Percentiles rank a stretch among this genome's conserved stretches.
Conservation (phyloP, 129 eudicot species). For the Centaurea solstitialis region DNA sequence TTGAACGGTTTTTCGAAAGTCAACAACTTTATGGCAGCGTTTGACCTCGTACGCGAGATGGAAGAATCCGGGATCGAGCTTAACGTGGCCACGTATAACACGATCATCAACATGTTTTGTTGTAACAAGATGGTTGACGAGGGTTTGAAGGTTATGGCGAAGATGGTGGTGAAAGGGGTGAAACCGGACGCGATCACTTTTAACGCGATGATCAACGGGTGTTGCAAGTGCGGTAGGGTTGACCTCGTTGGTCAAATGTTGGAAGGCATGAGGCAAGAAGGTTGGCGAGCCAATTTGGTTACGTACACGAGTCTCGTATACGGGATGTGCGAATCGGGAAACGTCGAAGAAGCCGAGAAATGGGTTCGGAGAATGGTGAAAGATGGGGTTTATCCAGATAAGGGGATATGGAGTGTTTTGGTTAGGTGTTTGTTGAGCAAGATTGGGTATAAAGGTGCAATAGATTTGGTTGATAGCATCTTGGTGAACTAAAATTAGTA, state of each 20-base stretch:
- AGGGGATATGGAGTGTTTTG: conserved; percentile 60
- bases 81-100: conserved; percentile 64
- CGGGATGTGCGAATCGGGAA: conserved; percentile 45
- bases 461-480: conserved; percentile 38
- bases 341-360: conserved; percentile 42
- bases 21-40: conserved; percentile 41
- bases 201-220: conserved; percentile 56
- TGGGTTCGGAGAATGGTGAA: conserved; percentile 60
- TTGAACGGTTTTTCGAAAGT: conserved; percentile 62
- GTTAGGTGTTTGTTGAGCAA: conserved; percentile 59
- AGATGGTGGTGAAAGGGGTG: conserved; percentile 68
- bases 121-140: conserved; percentile 44
- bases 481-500: conserved; percentile 21
- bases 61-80: conserved; percentile 47
- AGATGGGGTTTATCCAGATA: conserved; percentile 60
- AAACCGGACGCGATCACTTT: conserved; percentile 70
- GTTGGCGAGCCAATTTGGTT: conserved; percentile 45
- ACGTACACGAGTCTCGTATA: conserved; percentile 58
- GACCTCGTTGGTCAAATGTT: conserved; percentile 46
- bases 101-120: conserved; percentile 51
- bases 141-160: conserved; percentile 56
- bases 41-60: conserved; percentile 52
- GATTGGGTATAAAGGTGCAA: conserved; percentile 37
- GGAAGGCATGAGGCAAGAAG: conserved; percentile 38
- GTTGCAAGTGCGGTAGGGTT: conserved; percentile 51